phyloP scores from a whole-genome alignment of 306 rosid species.

The Herpetospermum pedunculosum region DNA sequence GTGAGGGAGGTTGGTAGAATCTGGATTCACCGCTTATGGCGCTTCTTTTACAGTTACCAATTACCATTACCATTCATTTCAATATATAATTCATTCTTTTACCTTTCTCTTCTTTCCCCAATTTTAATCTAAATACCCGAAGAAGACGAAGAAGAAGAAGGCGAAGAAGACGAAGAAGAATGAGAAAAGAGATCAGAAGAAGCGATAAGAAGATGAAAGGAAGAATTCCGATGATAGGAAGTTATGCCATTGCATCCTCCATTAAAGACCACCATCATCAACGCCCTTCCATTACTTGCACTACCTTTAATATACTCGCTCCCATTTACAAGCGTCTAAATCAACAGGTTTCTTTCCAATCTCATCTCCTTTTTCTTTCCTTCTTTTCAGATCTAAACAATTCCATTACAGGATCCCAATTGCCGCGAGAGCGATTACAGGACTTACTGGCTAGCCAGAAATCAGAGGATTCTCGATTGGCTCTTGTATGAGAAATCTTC shows the following conservation, averaged over 20 bases:
- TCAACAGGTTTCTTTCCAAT: constrained; percentile 41
- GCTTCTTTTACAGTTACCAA: too few relatives aligned
- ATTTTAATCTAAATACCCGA: too few relatives aligned
- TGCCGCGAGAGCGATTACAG: constrained; percentile 72
- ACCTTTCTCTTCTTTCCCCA: too few relatives aligned
- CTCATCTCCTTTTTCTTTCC: not conserved
- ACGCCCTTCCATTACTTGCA: constrained; percentile 76
- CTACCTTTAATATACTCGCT: constrained; percentile 92
- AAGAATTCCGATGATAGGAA: constrained; percentile 63
- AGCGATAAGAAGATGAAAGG: constrained; percentile 49
- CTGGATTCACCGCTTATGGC: too few relatives aligned
- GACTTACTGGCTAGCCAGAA: constrained; percentile 70
- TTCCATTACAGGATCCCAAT: constrained; percentile 67
- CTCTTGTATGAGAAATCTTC: constrained; percentile 70
- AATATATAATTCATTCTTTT: too few relatives aligned
- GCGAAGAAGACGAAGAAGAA: too few relatives aligned
- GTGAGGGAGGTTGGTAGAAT: too few relatives aligned
- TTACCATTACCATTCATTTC: too few relatives aligned
- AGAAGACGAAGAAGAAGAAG: too few relatives aligned
- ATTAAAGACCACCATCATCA: constrained; percentile 42
- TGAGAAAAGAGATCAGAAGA: constrained; percentile 35
- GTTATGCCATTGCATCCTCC: constrained; percentile 69
- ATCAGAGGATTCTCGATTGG: constrained; percentile 74
- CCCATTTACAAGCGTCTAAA: constrained; percentile 90
- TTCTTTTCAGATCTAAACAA: too few relatives aligned